phyloP scores from a whole-genome alignment of 805 yeast species.

The Wickerhamomyces hampshirensis region DNA sequence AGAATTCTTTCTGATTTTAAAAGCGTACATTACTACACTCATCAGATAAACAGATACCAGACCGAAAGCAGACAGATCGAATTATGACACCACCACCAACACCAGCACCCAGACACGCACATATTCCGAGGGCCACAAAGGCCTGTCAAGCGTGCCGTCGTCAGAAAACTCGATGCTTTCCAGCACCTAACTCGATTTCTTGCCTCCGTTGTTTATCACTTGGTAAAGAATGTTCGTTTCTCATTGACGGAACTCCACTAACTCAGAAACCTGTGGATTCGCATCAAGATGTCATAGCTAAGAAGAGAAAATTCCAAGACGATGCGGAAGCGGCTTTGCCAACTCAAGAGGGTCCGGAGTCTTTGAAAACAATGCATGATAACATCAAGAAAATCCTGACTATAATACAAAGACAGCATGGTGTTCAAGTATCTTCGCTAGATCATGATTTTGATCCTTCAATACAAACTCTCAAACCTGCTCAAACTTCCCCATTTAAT shows the following conservation, averaged over 20 bases:
- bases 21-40: too few relatives aligned
- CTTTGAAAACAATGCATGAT: constrained; percentile 5
- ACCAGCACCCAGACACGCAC: too few relatives aligned
- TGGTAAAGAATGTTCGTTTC: constrained; percentile 37
- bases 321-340: constrained; percentile 10
- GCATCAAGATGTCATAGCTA: constrained; percentile 7
- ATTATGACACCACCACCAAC: too few relatives aligned
- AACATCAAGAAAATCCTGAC: constrained; percentile 14
- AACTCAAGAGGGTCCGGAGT: constrained; percentile 10
- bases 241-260: constrained; percentile 15
- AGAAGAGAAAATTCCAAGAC: constrained; percentile 10
- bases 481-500: constrained; percentile 21
- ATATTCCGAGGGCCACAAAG: constrained; percentile 35
- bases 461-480: constrained; percentile 24
- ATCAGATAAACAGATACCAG: too few relatives aligned
- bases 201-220: constrained; percentile 59
- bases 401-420: constrained; percentile 12
- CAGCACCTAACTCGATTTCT: constrained; percentile 37
- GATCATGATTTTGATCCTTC: constrained; percentile 7
- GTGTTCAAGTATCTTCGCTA: constrained; percentile 1
- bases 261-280: constrained; percentile 3
- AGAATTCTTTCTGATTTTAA: too few relatives aligned
- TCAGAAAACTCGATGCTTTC: constrained; percentile 59
- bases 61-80: too few relatives aligned
- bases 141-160: constrained; percentile 55